A percentile compares a stretch with the other conserved stretches of the same genome.
Evolutionary conservation across 306 rosid species (phyloP).

Genomic region (Lablab purpureus): DNA sequence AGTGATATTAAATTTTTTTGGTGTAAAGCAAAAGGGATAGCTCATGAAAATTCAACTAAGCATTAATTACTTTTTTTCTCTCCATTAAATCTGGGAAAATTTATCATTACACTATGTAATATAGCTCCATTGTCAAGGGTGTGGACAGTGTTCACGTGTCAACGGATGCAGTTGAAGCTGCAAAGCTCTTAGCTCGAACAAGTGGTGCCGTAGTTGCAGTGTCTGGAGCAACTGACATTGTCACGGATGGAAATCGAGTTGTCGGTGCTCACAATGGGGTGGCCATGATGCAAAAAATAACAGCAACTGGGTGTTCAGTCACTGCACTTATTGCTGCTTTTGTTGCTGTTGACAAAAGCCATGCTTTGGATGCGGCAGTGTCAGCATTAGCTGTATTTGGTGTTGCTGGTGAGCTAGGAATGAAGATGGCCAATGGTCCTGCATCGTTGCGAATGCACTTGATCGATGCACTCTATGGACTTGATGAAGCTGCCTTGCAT

Average conservation of each 20-base stretch:
- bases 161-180: slow-evolving; percentile 83
- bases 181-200: slow-evolving; percentile 70
- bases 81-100: not conserved
- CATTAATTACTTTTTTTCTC: not conserved
- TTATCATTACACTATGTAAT: slow-evolving; percentile 34
- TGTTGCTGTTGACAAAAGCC: slow-evolving; percentile 72
- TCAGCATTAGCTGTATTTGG: slow-evolving; percentile 77
- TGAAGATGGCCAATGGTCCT: slow-evolving; percentile 85
- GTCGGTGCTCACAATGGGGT: slow-evolving; percentile 91
- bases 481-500: slow-evolving; percentile 69
- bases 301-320: slow-evolving; percentile 94
- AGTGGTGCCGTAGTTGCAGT: slow-evolving; percentile 87
- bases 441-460: slow-evolving; percentile 83
- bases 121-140: slow-evolving; percentile 61
- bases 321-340: slow-evolving; percentile 89
- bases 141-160: slow-evolving; percentile 80
- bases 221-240: slow-evolving; percentile 83
- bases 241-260: slow-evolving; percentile 78
- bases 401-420: slow-evolving; percentile 80
- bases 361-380: slow-evolving; percentile 74
- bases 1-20: no score
- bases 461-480: slow-evolving; percentile 83
- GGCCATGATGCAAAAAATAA: slow-evolving; percentile 84
- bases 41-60: not conserved
- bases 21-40: no score